A percentile compares a stretch with the other conserved stretches of the same genome.
phyloP scores from a whole-genome alignment of 1,284 basidiomycete genomes.

The Sporisorium graminicola region DNA sequence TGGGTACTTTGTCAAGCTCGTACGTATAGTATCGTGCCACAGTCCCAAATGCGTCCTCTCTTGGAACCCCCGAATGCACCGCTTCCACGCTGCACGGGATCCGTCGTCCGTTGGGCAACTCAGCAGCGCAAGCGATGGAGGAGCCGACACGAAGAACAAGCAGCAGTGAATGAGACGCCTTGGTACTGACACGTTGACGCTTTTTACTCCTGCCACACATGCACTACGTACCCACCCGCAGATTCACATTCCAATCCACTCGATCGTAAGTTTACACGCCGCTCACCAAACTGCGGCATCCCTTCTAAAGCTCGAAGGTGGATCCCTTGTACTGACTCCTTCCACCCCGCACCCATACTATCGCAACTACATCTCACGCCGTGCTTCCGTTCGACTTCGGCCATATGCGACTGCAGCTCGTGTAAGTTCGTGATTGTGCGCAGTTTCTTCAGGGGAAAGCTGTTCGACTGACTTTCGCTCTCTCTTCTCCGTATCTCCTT shows the following conservation, averaged over 20 bases:
- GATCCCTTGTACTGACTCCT: not conserved
- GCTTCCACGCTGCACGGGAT: too few species aligned
- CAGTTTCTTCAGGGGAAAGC: not conserved
- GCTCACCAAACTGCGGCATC: not conserved
- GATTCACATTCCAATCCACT: slow-evolving; percentile 69
- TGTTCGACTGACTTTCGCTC: not conserved
- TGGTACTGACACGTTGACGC: not conserved
- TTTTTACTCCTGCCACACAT: too few species aligned
- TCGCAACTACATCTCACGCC: too few species aligned
- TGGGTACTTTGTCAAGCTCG: slow-evolving; percentile 69
- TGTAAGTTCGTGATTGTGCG: not conserved
- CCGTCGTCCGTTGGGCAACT: too few species aligned
- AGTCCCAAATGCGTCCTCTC: too few species aligned
- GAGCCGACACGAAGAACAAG: too few species aligned
- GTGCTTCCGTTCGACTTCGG: not conserved
- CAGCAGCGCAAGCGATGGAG: not conserved
- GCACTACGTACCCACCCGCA: slow-evolving; percentile 6
- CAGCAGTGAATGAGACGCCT: too few species aligned
- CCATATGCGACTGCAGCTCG: not conserved
- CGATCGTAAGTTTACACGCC: slow-evolving; percentile 62
- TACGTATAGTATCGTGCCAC: too few species aligned
- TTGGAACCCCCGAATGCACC: too few species aligned
- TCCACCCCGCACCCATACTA: too few species aligned
- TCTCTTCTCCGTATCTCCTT: too few species aligned
- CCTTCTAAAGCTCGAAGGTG: not conserved